Evolutionary conservation across 257 asterid species (phyloP).

Genomic region (Solanum dulcamara): DNA sequence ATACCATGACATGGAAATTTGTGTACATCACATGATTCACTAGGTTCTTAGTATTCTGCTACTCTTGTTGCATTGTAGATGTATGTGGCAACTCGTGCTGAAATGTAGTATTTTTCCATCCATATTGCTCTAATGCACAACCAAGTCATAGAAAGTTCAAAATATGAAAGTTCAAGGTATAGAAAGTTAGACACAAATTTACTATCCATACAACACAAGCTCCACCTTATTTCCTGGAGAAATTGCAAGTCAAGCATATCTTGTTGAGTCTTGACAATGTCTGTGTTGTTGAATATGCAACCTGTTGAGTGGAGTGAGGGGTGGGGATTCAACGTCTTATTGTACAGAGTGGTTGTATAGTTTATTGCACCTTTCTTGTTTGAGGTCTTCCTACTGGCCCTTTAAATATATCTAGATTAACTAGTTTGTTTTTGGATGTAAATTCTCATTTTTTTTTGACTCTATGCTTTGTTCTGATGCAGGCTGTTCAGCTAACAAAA

Average conservation of each 20-base stretch:
- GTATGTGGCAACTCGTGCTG: background rate
- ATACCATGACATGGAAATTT: background rate
- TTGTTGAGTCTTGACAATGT: background rate
- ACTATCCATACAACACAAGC: background rate
- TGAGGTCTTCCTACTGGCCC: background rate
- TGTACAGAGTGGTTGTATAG: background rate
- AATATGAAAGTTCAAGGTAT: background rate
- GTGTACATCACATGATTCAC: background rate
- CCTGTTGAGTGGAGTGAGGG: background rate
- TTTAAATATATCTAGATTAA: background rate
- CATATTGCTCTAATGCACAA: background rate
- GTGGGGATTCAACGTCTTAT: background rate
- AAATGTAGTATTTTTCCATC: background rate
- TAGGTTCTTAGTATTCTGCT: background rate
- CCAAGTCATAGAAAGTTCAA: background rate
- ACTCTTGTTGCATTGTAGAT: background rate
- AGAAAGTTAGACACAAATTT: background rate
- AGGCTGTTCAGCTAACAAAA: slow-evolving; percentile 63
- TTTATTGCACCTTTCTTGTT: background rate
- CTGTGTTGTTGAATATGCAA: background rate
- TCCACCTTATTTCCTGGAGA: background rate
- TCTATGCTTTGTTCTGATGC: slow-evolving; percentile 7
- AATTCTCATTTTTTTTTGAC: background rate
- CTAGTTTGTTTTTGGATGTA: background rate
- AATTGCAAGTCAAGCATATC: background rate